These are phyloP conservation scores for Isabelozyma rhagii DNA, from an alignment of 805 yeast species.

Conservation along the genomic window DNA sequence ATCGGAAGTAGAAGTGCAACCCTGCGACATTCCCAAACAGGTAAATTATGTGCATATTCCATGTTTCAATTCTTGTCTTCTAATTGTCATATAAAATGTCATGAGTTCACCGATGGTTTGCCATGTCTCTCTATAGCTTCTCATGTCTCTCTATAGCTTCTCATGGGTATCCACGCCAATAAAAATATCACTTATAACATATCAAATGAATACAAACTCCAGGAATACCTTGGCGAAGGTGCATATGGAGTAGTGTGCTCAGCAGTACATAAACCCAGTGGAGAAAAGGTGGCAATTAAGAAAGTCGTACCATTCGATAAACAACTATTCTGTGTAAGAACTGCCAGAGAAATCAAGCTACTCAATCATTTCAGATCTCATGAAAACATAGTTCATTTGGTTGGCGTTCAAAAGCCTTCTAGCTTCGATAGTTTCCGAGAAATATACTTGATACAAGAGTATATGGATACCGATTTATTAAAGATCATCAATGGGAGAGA, in stretches of 20 bases:
- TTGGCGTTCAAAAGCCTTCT: conserved; percentile 64
- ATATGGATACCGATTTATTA: conserved; percentile 74
- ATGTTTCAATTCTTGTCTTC: background rate
- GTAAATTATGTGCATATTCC: background rate
- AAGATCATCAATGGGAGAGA: conserved; percentile 53
- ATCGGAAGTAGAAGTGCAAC: too few species aligned
- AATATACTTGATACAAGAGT: conserved; percentile 72
- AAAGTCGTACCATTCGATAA: conserved; percentile 70
- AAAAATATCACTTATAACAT: conserved; percentile 53
- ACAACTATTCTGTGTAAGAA: conserved; percentile 63
- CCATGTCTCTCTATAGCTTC: background rate
- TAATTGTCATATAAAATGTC: background rate
- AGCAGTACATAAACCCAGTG: conserved; percentile 61
- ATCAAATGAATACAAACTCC: conserved; percentile 57
- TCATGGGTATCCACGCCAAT: conserved; percentile 24
- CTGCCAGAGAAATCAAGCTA: conserved; percentile 67
- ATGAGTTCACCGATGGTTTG: background rate
- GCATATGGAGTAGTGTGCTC: conserved; percentile 79
- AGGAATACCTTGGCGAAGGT: conserved; percentile 70
- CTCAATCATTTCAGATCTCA: conserved; percentile 62
- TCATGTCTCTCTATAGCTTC: conserved; percentile 12
- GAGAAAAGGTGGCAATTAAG: conserved; percentile 70
- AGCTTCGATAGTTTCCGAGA: conserved; percentile 61
- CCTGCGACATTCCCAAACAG: background rate
- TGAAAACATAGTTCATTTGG: conserved; percentile 66